Evolutionary conservation across 305 asterid species (phyloP), one percentile per base, ranked within the genome.

Genomic region (Plantago rigida): DNA sequence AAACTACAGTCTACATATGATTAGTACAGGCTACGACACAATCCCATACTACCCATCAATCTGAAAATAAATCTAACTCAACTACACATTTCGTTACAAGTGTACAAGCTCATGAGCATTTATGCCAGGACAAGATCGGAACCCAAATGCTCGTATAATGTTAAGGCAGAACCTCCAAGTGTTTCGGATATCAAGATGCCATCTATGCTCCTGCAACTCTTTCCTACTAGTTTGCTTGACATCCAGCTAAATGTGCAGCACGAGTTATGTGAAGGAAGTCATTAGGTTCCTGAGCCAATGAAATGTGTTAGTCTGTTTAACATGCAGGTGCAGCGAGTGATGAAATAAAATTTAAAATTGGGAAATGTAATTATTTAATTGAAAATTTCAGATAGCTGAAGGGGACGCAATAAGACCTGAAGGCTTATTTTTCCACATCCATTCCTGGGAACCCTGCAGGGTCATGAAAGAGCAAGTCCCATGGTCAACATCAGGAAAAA

Each of bases 381-480:
- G 59, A 28, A 17, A 53, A 13, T 14, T 8, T 51, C 56, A 5
- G 22, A 53, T 29, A 13, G 34, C 13, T 13, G 1, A 4, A 22
- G 41, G 3, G 29, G 14, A 24, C 4, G 58, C 58, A 31, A 34
- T 9, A 9, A 50, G 66, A 78, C 83, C 83, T 78, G 74, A 62
- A 58, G 68, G 70, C 49, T 79, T 72, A 65, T 77, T 79, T 64
- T 75, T 79, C 84, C 84, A 76, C 80, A 74, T 78, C 87, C 97
- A 86, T 55, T 85, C 94, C 71, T 81, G 88, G 51, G 85, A 60
- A 5, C 79, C 79, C 73, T 73, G 83, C 14, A 64, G 65, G 10
- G 79, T 77, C 89, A 75, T 71, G 14, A 70, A 26, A 19, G 47
- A 56, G 50, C 1, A 41, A 62, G 47, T 45, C 48, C 55, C 42